Percentiles rank a stretch among this genome's conserved stretches.
These are phyloP conservation scores for Puccinia coronata DNA, from an alignment of 1,284 basidiomycete genomes.

Conservation along the genomic window DNA sequence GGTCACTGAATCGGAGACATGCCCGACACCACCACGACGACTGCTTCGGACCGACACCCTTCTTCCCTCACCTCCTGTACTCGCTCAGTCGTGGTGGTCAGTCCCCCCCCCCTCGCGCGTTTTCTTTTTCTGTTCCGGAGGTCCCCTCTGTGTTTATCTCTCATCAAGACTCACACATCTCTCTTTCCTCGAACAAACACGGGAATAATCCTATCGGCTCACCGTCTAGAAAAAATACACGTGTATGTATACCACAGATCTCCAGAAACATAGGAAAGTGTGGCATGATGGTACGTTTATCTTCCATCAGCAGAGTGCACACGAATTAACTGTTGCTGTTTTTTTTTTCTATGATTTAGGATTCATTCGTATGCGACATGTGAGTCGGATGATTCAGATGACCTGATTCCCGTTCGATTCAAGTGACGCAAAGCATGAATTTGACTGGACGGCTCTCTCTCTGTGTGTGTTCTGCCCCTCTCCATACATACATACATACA, in stretches of 20 bases:
- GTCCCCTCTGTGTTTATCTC: background rate
- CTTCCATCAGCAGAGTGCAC: background rate
- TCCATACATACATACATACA: no score
- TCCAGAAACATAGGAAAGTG: conserved; percentile 39
- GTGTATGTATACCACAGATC: conserved; percentile 43
- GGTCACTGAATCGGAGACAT: background rate
- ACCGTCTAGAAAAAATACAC: conserved; percentile 36
- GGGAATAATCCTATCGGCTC: no score
- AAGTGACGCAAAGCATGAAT: background rate
- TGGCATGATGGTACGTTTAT: conserved; percentile 40
- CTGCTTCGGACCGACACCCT: background rate
- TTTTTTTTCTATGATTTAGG: background rate
- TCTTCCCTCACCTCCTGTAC: background rate
- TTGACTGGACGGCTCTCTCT: conserved; percentile 7
- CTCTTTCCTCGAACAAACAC: no score
- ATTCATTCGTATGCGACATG: conserved; percentile 17
- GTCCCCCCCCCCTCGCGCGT: background rate
- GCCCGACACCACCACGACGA: background rate
- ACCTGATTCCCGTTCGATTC: background rate
- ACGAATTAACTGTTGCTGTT: background rate
- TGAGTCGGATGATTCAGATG: conserved; percentile 16
- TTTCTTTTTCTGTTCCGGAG: background rate
- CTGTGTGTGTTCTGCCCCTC: background rate
- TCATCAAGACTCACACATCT: background rate
- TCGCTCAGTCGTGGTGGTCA: conserved; percentile 13